Evolutionary conservation across 2,329 filamentous ascomycete genomes (phyloP).

Genomic region (Paracamarosporium sp.): DNA sequence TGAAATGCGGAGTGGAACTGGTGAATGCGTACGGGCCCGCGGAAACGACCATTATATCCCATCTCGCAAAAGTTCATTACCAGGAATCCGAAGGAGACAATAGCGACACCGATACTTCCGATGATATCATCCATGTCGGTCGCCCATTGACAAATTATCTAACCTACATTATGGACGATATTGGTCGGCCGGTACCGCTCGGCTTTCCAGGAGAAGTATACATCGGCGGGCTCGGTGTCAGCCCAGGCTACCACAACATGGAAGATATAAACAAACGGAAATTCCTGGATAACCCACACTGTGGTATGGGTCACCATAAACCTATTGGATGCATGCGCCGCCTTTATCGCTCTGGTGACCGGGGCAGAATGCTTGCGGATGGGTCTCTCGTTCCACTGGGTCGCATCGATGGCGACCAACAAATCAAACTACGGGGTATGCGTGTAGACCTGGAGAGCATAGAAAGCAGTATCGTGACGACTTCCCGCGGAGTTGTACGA

Average conservation of each 20-base stretch:
- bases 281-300: too few relatives aligned
- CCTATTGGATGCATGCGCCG: constrained; percentile 20
- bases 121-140: neutral
- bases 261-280: too few relatives aligned
- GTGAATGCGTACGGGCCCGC: too few relatives aligned
- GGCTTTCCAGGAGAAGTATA: constrained; percentile 48
- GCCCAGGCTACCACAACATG: constrained; percentile 40
- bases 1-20: too few relatives aligned
- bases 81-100: too few relatives aligned
- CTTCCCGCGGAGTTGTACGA: constrained; percentile 26
- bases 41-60: too few relatives aligned
- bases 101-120: too few relatives aligned
- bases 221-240: constrained; percentile 49
- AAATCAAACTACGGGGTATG: constrained; percentile 44
- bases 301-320: constrained; percentile 18
- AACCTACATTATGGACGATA: constrained; percentile 16
- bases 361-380: constrained; percentile 41
- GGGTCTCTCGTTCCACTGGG: constrained; percentile 42
- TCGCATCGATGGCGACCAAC: constrained; percentile 18
- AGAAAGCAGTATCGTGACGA: constrained; percentile 40
- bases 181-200: constrained; percentile 1
- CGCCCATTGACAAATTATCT: constrained; percentile 7
- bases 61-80: too few relatives aligned
- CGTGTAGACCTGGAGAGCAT: constrained; percentile 50
- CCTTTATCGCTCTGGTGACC: constrained; percentile 51